These are phyloP conservation scores for Saussurea involucrata DNA, from an alignment of 129 eudicot genomes.

Conservation along the genomic window DNA sequence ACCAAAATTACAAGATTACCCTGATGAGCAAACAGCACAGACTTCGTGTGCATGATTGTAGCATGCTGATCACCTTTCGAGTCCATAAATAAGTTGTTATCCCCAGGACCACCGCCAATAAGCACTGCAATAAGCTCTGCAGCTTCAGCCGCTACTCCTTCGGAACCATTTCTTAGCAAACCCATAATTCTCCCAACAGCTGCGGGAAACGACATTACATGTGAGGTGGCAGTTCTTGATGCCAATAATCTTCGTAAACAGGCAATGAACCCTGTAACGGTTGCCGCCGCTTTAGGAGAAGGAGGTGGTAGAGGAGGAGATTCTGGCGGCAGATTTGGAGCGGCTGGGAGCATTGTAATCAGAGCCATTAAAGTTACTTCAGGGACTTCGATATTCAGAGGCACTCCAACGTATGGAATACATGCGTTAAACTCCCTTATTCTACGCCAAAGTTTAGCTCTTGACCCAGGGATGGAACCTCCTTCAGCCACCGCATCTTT, in stretches of 20 bases:
- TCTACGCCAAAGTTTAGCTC: slow-evolving; percentile 98
- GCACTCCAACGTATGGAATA: slow-evolving; percentile 79
- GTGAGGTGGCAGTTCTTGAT: slow-evolving; percentile 88
- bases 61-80: slow-evolving; percentile 96
- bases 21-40: slow-evolving; percentile 79
- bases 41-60: slow-evolving; percentile 89
- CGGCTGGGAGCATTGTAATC: slow-evolving; percentile 93
- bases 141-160: slow-evolving; percentile 92
- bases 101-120: slow-evolving; percentile 93
- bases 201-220: slow-evolving; percentile 95
- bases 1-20: slow-evolving; percentile 71
- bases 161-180: slow-evolving; percentile 88
- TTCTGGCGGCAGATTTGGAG: slow-evolving; percentile 92
- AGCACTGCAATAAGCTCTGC: slow-evolving; percentile 84
- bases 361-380: slow-evolving; percentile 98
- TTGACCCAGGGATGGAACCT: slow-evolving; percentile 94
- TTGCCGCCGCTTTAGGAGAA: slow-evolving; percentile 99
- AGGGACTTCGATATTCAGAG: slow-evolving; percentile 84
- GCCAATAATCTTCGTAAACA: slow-evolving; percentile 85
- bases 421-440: slow-evolving; percentile 96
- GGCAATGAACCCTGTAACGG: slow-evolving; percentile 80
- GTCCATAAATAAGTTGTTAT: slow-evolving; percentile 57
- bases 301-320: slow-evolving; percentile 92
- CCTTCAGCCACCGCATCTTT: slow-evolving; percentile 98
- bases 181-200: slow-evolving; percentile 99